phyloP scores from a whole-genome alignment of 2,329 filamentous ascomycete genomes.

The Claviceps purpurea region DNA sequence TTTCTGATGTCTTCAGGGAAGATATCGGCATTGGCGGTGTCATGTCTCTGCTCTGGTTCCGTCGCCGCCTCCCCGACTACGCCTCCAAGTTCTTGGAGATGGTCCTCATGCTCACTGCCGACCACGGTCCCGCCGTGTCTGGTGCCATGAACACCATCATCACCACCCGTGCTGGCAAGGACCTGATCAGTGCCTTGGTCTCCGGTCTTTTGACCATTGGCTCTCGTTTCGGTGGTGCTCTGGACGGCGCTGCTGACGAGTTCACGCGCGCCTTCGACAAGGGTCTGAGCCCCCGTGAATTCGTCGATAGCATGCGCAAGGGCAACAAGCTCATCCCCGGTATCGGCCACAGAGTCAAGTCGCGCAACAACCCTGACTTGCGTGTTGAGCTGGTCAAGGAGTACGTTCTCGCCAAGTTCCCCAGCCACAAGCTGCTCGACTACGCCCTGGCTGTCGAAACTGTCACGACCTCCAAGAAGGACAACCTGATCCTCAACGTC shows the following conservation, averaged over 20 bases:
- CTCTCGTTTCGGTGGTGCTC: constrained; percentile 94
- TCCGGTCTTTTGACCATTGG: constrained; percentile 96
- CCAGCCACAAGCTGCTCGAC: constrained; percentile 94
- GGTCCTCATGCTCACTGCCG: constrained; percentile 99
- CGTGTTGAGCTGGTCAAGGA: constrained; percentile 99
- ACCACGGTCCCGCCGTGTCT: constrained; percentile 96
- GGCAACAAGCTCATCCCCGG: constrained; percentile 99
- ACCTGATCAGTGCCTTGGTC: constrained; percentile 89
- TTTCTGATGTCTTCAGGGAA: constrained; percentile 98
- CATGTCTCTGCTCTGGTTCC: constrained; percentile 99
- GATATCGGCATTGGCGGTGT: constrained; percentile 99
- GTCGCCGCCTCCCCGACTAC: constrained; percentile 86
- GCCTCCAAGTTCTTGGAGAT: constrained; percentile 99
- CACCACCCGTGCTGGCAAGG: constrained; percentile 97
- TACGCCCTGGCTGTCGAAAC: constrained; percentile 96
- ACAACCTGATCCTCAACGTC: constrained; percentile 98
- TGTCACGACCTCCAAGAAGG: constrained; percentile 98
- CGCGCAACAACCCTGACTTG: constrained; percentile 98
- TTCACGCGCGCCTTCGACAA: constrained; percentile 98
- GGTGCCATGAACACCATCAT: constrained; percentile 99
- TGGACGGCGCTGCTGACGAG: constrained; percentile 95
- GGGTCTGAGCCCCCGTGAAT: constrained; percentile 94
- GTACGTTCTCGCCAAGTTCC: constrained; percentile 95
- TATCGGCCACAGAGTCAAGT: constrained; percentile 99
- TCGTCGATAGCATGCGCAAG: constrained; percentile 98